Evolutionary conservation across 495 filamentous ascomycete genomes (phyloP).

Genomic region (Penicillium canescens): DNA sequence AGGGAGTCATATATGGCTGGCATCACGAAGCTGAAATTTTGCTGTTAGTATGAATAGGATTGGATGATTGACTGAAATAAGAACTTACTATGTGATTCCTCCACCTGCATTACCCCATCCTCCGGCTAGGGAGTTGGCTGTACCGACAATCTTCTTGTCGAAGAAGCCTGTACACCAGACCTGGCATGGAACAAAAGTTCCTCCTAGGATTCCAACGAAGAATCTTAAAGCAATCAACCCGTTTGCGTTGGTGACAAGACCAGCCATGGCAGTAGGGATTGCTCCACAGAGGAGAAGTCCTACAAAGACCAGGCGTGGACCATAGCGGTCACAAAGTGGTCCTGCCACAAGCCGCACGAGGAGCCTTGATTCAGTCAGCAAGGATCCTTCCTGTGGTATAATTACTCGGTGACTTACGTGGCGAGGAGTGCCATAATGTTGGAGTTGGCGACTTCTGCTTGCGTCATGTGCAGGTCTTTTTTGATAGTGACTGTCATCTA

Average conservation of each 20-base stretch:
- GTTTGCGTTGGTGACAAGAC: constrained; percentile 65
- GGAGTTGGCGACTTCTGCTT: constrained; percentile 79
- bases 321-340: constrained; percentile 81
- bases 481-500: constrained; percentile 76
- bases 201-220: constrained; percentile 92
- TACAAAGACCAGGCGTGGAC: constrained; percentile 80
- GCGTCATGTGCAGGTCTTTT: constrained; percentile 70
- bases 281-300: constrained; percentile 70
- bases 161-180: constrained; percentile 97
- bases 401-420: constrained; percentile 60
- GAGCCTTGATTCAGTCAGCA: constrained; percentile 51
- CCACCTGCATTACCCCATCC: constrained; percentile 91
- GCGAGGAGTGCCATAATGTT: constrained; percentile 86
- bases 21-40: constrained; percentile 75
- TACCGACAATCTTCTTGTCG: constrained; percentile 92
- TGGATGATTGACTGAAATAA: background rate
- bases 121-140: constrained; percentile 82
- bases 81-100: constrained; percentile 66
- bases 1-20: constrained; percentile 85
- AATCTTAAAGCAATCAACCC: constrained; percentile 81
- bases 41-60: constrained; percentile 1
- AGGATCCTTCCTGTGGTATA: background rate
- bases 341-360: constrained; percentile 81
- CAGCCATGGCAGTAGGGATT: constrained; percentile 82
- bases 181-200: constrained; percentile 89